These are phyloP conservation scores for Microthlaspi erraticum DNA, from an alignment of 345 rosid genomes.

Conservation along the genomic window DNA sequence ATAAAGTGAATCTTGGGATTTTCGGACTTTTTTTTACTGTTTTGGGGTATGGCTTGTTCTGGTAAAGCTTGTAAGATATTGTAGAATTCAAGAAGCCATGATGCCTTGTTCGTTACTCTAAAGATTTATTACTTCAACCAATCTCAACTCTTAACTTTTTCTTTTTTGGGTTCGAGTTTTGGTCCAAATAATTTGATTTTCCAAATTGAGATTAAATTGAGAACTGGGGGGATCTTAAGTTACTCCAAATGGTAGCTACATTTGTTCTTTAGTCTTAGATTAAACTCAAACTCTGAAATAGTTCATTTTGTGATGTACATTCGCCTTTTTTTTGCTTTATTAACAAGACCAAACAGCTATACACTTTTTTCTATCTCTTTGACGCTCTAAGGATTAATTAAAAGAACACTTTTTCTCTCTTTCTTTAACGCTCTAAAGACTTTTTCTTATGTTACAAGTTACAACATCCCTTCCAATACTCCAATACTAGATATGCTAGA, in stretches of 20 bases:
- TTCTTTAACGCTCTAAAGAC: too few species aligned
- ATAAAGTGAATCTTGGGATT: slow-evolving; percentile 28
- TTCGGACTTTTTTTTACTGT: slow-evolving; percentile 14
- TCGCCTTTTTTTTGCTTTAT: too few species aligned
- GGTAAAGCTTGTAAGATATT: slow-evolving; percentile 10
- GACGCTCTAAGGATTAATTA: too few species aligned
- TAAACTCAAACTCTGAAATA: too few species aligned
- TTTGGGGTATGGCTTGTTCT: slow-evolving; percentile 6
- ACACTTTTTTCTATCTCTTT: too few species aligned
- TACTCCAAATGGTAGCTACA: slow-evolving; percentile 1
- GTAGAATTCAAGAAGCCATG: slow-evolving; percentile 20
- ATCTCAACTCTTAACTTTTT: slow-evolving; percentile 24
- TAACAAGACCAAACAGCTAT: too few species aligned
- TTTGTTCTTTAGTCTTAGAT: slow-evolving; percentile 2
- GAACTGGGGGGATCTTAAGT: not conserved
- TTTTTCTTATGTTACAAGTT: too few species aligned
- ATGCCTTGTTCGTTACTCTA: slow-evolving; percentile 26
- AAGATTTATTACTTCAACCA: slow-evolving; percentile 27
- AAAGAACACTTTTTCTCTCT: too few species aligned
- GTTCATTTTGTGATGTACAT: too few species aligned
- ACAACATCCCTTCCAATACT: too few species aligned
- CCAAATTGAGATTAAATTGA: slow-evolving; percentile 1
- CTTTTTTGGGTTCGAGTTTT: slow-evolving; percentile 8
- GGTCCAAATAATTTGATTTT: slow-evolving; percentile 9
- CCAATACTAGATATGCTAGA: too few species aligned